Base-by-base conservation (phyloP, 257 asterid species). In the Solanum chilense region DNA sequence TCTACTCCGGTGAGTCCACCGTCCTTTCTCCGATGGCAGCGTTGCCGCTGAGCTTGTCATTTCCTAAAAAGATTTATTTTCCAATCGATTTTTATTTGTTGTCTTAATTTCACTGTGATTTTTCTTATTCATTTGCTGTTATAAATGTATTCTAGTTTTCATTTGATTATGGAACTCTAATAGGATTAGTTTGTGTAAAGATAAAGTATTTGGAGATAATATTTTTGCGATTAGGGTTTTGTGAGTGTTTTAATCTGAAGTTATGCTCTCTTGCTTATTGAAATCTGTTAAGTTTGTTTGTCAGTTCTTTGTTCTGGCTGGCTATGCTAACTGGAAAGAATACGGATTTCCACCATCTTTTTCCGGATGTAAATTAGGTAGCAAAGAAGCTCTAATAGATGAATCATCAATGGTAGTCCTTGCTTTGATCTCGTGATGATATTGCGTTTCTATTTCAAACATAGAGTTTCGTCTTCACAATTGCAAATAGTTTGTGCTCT, bases 161-260 rank as follows among this genome's bases (percentile, higher is more conserved):
- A 25, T 78, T 78, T 78, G 16, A 9, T 27, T 78, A 27, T 8
- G 29, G 56, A 10, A 16, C 68, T 80, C 85, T 52, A 47, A 80
- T 8, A 14, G 9, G 11, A 47, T 45, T 47, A 80, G 11, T 47
- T 47, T 49, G 44, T 47, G 6, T 6, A 37, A 49, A 0, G 5
- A 45, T 29, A 16, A 78, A 15, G 84, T 78, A 78, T 9, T 27
- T 78, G 42, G 66, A 18, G 62, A 45, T 87, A 86, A 49, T 25
- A 44, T 75, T 71, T 77, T 87, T 68, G 73, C 20, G 66, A 84
- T 69, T 87, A 77, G 89, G 89, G 89, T 89, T 89, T 87, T 85
- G 41, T 66, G 71, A 80, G 42, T 45, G 69, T 80, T 80, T 15
- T 29, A 29, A 47, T 47, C 68, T 47, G 41, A 47, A 80, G 29